A percentile compares a stretch with the other conserved stretches of the same genome.
phyloP scores from a whole-genome alignment of 2,329 filamentous ascomycete species.

The Hypoxylon sp. region DNA sequence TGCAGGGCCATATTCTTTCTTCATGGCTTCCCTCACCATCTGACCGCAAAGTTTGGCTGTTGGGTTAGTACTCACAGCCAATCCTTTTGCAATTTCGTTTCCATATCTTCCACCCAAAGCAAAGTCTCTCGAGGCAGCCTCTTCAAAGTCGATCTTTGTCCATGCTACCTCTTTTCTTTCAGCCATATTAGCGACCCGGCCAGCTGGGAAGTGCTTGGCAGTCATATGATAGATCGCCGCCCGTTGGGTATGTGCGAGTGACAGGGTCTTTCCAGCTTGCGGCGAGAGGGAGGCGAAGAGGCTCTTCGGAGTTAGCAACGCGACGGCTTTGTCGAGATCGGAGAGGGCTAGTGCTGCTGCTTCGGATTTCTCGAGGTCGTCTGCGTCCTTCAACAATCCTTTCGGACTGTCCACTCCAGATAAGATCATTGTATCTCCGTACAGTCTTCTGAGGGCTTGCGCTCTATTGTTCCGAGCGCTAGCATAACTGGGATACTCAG shows the following conservation, averaged over 20 bases:
- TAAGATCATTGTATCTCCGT: conserved; percentile 73
- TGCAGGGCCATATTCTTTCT: conserved; percentile 74
- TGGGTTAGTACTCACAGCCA: conserved; percentile 77
- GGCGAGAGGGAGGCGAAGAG: conserved; percentile 71
- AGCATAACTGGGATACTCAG: conserved; percentile 74
- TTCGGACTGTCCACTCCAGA: conserved; percentile 56
- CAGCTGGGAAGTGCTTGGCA: conserved; percentile 64
- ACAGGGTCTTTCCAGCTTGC: conserved; percentile 75
- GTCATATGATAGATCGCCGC: conserved; percentile 75
- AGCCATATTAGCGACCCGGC: conserved; percentile 57
- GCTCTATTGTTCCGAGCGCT: conserved; percentile 82
- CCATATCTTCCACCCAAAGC: conserved; percentile 75
- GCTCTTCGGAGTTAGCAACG: conserved; percentile 69
- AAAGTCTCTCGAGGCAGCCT: conserved; percentile 74
- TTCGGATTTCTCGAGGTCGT: conserved; percentile 56
- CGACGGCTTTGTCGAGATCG: conserved; percentile 72
- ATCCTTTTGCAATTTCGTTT: conserved; percentile 74
- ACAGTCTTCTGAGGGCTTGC: conserved; percentile 74
- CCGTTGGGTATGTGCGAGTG: conserved; percentile 80
- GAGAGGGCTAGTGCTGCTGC: conserved; percentile 61
- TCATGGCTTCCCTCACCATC: conserved; percentile 79
- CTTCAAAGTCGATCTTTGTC: conserved; percentile 71
- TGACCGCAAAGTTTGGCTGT: conserved; percentile 78
- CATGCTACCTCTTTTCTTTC: conserved; percentile 64
- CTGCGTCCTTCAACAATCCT: conserved; percentile 60